Evolutionary conservation across 805 yeast species (phyloP), one percentile per base, ranked within the genome.

Genomic region (Metschnikowia vanudenii): DNA sequence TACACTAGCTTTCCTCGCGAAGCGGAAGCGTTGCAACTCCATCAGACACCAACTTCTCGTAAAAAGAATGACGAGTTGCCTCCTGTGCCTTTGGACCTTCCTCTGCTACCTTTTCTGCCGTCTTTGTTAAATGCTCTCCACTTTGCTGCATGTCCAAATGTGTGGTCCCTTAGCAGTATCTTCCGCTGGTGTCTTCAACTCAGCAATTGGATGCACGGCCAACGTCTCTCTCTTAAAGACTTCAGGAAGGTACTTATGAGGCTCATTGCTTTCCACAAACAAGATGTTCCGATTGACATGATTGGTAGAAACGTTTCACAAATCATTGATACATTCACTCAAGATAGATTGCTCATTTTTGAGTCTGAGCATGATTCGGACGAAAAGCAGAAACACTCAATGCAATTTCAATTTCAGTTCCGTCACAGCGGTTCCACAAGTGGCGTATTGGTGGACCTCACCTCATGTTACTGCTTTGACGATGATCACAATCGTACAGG

Each of bases 91-190:
- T 55, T 75, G 4, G 73, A 70, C 37, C 55, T 80, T 16, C 87
- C 88, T 0, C 71, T 75, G 37, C 67, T 81, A 8, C 85, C 85
- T 2, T 82, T 82, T 51, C 63, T 79, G 3, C 74, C 84, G 0
- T 70, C 76, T 11, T 63, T 74, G 0, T 59, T 82, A 31, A 71
- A 69, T 13, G 71, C 72, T 17, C 63, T 67, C n/a, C 84, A 81
- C 50, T 71, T 80, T 43, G 59, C 74, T 10, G 69, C 65, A 19
- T 81, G 85, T 53, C 57, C 59, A 2, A 63, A 64, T 30, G 73
- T 81, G 3, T 74, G 76, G 65, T 67, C 76, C 0, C 51, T 83
- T 12, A 73, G 76, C 0, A 70, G 69, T 16, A 64, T 82, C 3
- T 81, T 78, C 55, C 57, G 62, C 26, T 82, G 88, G 88, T 75